Conservation (phyloP, 106 monocot genomes). For the Amphibolis antarctica region DNA sequence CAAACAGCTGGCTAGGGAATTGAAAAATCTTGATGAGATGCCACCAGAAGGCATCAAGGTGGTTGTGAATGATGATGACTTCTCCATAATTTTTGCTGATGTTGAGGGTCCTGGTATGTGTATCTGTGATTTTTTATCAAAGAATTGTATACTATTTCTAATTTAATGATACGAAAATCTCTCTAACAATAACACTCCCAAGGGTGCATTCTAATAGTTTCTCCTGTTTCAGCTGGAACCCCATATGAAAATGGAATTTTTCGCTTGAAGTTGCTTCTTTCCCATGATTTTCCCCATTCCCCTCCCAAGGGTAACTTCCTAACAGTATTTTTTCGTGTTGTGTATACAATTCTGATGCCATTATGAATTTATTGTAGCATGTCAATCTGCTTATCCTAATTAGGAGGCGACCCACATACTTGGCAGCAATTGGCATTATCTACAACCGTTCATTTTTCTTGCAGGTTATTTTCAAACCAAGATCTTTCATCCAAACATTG, state of each 20-base stretch:
- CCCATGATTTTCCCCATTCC: conserved; percentile 81
- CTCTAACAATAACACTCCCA: neutral
- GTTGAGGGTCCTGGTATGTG: conserved; percentile 78
- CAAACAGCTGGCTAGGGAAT: conserved; percentile 75
- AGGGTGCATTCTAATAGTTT: neutral
- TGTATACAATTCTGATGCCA: neutral
- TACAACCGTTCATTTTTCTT: neutral
- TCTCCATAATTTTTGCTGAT: conserved; percentile 86
- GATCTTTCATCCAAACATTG: conserved; percentile 94
- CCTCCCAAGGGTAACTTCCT: conserved; percentile 68
- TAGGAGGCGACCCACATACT: no score
- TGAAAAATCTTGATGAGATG: conserved; percentile 82
- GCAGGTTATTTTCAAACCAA: conserved; percentile 88
- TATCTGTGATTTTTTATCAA: neutral
- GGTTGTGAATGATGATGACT: conserved; percentile 85
- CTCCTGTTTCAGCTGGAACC: conserved; percentile 34
- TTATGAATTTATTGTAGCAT: neutral
- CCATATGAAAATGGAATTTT: conserved; percentile 94
- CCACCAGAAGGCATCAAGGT: conserved; percentile 95
- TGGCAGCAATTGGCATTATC: no score
- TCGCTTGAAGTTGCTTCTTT: conserved; percentile 81
- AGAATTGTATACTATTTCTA: neutral
- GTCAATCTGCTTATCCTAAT: neutral
- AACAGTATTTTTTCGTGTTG: neutral
- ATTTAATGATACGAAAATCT: neutral